phyloP scores from a whole-genome alignment of 108 stramenopile species.

The Fistulifera pelliculosa region DNA sequence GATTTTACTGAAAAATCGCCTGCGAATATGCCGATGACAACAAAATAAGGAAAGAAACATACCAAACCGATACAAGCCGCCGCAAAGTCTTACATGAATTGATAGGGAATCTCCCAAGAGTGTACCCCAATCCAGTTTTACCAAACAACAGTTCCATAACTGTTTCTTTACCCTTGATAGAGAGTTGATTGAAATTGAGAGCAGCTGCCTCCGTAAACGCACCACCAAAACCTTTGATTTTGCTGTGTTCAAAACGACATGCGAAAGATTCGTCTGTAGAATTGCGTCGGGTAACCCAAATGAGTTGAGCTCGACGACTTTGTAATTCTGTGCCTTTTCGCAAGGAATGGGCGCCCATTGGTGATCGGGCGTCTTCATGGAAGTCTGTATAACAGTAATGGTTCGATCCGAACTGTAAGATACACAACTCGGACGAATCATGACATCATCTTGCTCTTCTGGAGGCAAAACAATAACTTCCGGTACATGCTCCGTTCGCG shows the following conservation, averaged over 20 bases:
- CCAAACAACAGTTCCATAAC: constrained; percentile 89
- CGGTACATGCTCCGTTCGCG: too few relatives aligned
- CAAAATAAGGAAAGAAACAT: too few relatives aligned
- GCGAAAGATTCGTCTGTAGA: constrained; percentile 34
- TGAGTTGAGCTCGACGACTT: constrained; percentile 9
- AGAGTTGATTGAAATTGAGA: constrained; percentile 74
- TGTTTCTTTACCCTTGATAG: constrained; percentile 44
- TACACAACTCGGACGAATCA: background rate
- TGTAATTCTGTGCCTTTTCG: background rate
- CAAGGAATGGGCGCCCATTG: background rate
- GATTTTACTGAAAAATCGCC: constrained; percentile 79
- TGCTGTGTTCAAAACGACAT: constrained; percentile 40
- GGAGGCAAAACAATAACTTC: too few relatives aligned
- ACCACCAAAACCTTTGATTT: constrained; percentile 91
- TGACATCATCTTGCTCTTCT: too few relatives aligned
- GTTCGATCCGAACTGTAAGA: constrained; percentile 2
- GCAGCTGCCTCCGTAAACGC: constrained; percentile 95
- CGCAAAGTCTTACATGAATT: constrained; percentile 59
- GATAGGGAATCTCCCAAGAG: constrained; percentile 85
- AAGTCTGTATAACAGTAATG: background rate
- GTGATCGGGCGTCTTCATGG: background rate
- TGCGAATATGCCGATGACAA: too few relatives aligned
- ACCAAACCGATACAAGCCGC: too few relatives aligned
- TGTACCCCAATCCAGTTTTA: constrained; percentile 65
- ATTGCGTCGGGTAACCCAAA: constrained; percentile 47